Base-by-base conservation (phyloP, 2,329 filamentous ascomycete species). In the Colletotrichum sidae region DNA sequence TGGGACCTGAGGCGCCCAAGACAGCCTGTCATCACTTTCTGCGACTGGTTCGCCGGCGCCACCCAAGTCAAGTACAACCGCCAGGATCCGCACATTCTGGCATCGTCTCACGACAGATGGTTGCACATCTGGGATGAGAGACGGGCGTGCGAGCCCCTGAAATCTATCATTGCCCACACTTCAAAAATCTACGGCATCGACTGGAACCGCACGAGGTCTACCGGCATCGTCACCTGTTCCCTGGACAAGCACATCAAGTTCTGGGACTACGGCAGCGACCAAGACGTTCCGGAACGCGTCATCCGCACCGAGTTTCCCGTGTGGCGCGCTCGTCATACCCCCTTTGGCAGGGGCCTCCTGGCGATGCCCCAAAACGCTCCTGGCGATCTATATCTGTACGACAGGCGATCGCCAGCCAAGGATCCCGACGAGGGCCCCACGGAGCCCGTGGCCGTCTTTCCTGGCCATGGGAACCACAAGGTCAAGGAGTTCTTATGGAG, bases 161-260 rank as follows among this genome's bases (percentile, higher is more conserved):
- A 89, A 66, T 95, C 93, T 13, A 96, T 97, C 68, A 89, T 90
- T 73, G 95, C 94, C 0, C 94, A 97, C 72, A 88, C 88, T 38
- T 97, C 94, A 42, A 97, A 97, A 78, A 97, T 97, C 65, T 97
- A 97, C 74, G 95, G 95, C 35, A 84, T 97, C 39, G 95, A 97
- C 77, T 97, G 95, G 95, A 96, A 96, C 74, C 88, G 95, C 55
- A 91, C 90, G 11, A 84, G 89, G 52, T 79, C 88, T 2, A 90
- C 88, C 9, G 90, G 88, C 41, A 83, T 97, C 55, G 88, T 93
- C 6, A 97, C 94, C 3, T 97, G 94, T 77, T 97, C 94, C 1
- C 81, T 97, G 53, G 94, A 97, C 74, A 93, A 91, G 75, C 96
- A 91, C 45, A 95, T 97, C 78, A 97, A 96, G 74, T 92, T 97